Evolutionary conservation across 2,329 filamentous ascomycete species (phyloP).

Genomic region (Pestalotiopsis sp.): DNA sequence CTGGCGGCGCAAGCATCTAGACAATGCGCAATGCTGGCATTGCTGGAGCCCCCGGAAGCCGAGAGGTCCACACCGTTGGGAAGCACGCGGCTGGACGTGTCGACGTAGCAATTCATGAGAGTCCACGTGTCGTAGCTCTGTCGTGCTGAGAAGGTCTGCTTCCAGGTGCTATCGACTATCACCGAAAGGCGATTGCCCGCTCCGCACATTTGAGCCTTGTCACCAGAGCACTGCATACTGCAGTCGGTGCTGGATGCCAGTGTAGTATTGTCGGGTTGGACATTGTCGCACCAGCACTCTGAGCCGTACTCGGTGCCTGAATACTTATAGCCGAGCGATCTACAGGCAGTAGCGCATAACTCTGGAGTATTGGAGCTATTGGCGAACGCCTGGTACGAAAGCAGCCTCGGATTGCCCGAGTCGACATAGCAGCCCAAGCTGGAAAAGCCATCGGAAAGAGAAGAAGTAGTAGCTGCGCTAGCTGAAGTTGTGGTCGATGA

Average conservation of each 20-base stretch:
- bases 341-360: constrained; percentile 32
- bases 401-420: constrained; percentile 33
- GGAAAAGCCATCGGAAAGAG: constrained; percentile 23
- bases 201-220: constrained; percentile 11
- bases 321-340: neutral
- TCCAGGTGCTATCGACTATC: constrained; percentile 2
- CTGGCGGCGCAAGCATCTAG: neutral
- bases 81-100: neutral
- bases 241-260: neutral
- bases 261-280: neutral
- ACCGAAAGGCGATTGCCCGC: constrained; percentile 8
- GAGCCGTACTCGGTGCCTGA: neutral
- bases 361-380: constrained; percentile 35
- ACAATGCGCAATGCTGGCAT: neutral
- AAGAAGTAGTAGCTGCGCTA: constrained; percentile 7
- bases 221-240: constrained; percentile 6
- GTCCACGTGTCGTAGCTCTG: neutral
- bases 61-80: neutral
- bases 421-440: constrained; percentile 40
- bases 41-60: neutral
- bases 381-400: constrained; percentile 20
- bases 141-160: neutral
- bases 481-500: constrained; percentile 5
- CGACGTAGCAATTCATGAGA: constrained; percentile 1
- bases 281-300: neutral